Conservation (phyloP, 768 basidiomycete species). For the Tephrocybe sp. region DNA sequence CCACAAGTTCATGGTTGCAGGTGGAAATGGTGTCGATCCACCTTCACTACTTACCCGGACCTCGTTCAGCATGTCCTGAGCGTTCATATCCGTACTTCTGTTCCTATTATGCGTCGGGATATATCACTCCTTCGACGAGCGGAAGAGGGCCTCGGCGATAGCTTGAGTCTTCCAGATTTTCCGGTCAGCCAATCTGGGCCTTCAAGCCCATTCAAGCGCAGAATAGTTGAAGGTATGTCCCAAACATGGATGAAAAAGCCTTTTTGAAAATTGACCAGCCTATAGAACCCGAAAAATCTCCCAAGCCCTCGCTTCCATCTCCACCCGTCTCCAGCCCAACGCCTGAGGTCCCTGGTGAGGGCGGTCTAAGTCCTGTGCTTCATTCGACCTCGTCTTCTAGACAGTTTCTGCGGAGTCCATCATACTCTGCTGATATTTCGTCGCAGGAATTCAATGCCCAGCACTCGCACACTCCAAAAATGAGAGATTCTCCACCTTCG, state of each 20-base stretch:
- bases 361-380: neutral
- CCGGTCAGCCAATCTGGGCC: slow-evolving; percentile 1
- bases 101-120: slow-evolving; percentile 43
- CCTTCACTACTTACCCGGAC: slow-evolving; percentile 33
- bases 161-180: slow-evolving; percentile 24
- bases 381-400: neutral
- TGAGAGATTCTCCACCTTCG: slow-evolving; percentile 12
- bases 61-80: slow-evolving; percentile 44
- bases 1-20: slow-evolving; percentile 34
- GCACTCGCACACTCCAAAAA: neutral
- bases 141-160: slow-evolving; percentile 44
- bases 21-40: slow-evolving; percentile 53
- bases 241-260: too few relatives aligned
- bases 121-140: slow-evolving; percentile 38
- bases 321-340: slow-evolving; percentile 30
- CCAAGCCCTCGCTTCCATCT: slow-evolving; percentile 27
- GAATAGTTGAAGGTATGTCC: slow-evolving; percentile 7
- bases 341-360: slow-evolving; percentile 9
- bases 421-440: neutral
- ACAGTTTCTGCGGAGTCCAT: neutral
- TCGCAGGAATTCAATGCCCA: neutral
- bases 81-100: slow-evolving; percentile 42
- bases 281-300: neutral
- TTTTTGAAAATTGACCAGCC: neutral
- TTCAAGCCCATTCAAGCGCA: neutral